These are phyloP conservation scores for Grosmannia penicillata DNA, from an alignment of 2,329 filamentous ascomycete genomes.

Conservation along the genomic window DNA sequence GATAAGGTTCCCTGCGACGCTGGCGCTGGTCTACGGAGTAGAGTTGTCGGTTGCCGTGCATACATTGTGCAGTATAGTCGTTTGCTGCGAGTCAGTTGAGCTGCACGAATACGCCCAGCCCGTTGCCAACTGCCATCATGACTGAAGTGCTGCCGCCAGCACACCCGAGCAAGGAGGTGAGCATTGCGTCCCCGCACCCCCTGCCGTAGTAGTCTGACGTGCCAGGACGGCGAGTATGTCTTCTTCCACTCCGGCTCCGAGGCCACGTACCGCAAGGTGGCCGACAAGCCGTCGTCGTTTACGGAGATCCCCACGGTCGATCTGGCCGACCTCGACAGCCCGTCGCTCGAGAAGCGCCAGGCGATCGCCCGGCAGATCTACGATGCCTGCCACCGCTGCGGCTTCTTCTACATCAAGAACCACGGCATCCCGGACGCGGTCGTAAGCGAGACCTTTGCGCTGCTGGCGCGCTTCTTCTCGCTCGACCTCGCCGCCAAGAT, in stretches of 20 bases:
- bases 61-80: too few species aligned
- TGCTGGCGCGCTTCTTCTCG: constrained; percentile 8
- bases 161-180: too few species aligned
- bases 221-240: background rate
- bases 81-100: too few species aligned
- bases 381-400: constrained; percentile 12
- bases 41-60: too few species aligned
- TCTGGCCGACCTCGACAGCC: background rate
- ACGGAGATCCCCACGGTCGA: constrained; percentile 5
- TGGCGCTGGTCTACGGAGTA: too few species aligned
- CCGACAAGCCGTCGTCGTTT: background rate
- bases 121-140: too few species aligned
- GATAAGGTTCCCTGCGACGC: too few species aligned
- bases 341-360: background rate
- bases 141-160: too few species aligned
- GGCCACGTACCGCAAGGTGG: background rate
- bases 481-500: constrained; percentile 8
- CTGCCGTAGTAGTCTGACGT: too few species aligned
- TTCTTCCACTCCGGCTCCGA: constrained; percentile 1
- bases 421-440: constrained; percentile 12
- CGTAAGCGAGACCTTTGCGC: constrained; percentile 1
- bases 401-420: constrained; percentile 19
- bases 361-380: constrained; percentile 2
- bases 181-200: too few species aligned
- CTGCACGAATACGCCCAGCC: too few species aligned